phyloP scores from a whole-genome alignment of 1,284 basidiomycete species.

The Farysia itapuensis region DNA sequence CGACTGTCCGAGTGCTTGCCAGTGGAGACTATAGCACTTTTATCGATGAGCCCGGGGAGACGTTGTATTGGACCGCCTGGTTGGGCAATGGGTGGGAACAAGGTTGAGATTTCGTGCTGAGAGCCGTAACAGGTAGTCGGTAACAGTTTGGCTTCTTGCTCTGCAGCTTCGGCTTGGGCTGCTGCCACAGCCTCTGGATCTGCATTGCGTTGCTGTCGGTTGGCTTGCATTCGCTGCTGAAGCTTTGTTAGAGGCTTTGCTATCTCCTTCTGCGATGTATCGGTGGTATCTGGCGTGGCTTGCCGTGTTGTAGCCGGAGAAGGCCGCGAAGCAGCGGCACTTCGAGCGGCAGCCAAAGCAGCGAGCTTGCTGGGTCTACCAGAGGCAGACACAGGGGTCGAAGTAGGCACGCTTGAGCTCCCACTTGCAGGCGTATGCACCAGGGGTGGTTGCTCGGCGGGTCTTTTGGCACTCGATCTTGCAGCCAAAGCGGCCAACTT shows the following conservation, averaged over 20 bases:
- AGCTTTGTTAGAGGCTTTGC: conserved; percentile 64
- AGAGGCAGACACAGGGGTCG: conserved; percentile 3
- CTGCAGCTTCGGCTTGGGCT: conserved; percentile 20
- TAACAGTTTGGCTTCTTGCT: conserved; percentile 15
- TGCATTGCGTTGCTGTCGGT: conserved; percentile 21
- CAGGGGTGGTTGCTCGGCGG: conserved; percentile 18
- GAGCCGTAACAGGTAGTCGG: conserved; percentile 33
- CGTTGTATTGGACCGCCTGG: neutral
- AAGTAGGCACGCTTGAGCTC: neutral
- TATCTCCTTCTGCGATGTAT: conserved; percentile 15
- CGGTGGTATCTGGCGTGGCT: neutral
- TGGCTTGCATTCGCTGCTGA: conserved; percentile 63
- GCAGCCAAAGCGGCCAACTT: conserved; percentile 33
- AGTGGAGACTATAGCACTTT: conserved; percentile 16
- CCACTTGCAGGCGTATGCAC: conserved; percentile 3
- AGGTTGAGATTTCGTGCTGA: conserved; percentile 20
- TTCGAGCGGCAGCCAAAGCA: conserved; percentile 41
- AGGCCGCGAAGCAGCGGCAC: conserved; percentile 1
- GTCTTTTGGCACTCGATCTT: conserved; percentile 26
- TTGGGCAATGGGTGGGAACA: conserved; percentile 39
- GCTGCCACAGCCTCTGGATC: conserved; percentile 22
- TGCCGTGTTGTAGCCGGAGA: neutral
- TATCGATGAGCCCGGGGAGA: neutral
- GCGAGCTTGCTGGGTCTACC: conserved; percentile 43
- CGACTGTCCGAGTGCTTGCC: conserved; percentile 3